A percentile compares a stretch with the other conserved stretches of the same genome.
These are phyloP conservation scores for Aureobasidium sp. DNA, from an alignment of 2,329 filamentous ascomycete species.

Conservation along the genomic window DNA sequence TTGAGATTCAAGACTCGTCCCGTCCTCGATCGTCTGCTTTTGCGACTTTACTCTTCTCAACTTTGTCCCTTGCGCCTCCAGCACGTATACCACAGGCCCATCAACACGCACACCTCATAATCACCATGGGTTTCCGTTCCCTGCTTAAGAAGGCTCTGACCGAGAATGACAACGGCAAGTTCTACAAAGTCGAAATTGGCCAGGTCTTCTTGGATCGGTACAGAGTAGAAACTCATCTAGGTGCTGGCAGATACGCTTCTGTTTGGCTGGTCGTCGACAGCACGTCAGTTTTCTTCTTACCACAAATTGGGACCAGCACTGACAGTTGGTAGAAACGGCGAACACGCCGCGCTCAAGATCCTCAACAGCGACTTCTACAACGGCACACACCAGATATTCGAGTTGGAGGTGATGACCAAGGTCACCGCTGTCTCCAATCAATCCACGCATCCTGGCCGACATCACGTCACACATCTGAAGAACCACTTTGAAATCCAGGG, in stretches of 20 bases:
- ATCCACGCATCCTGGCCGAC: background rate
- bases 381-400: slow-evolving; percentile 3
- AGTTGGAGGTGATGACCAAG: slow-evolving; percentile 10
- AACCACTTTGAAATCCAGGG: slow-evolving; percentile 18
- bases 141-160: background rate
- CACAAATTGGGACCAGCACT: background rate
- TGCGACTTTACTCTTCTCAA: background rate
- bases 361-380: slow-evolving; percentile 15
- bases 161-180: background rate
- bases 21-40: background rate
- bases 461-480: slow-evolving; percentile 10
- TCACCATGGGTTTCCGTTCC: background rate
- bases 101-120: background rate
- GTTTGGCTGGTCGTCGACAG: slow-evolving; percentile 30
- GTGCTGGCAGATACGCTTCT: slow-evolving; percentile 31
- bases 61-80: background rate
- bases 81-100: background rate
- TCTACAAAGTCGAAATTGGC: slow-evolving; percentile 25
- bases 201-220: slow-evolving; percentile 27
- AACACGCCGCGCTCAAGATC: slow-evolving; percentile 14
- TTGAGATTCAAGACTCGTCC: background rate
- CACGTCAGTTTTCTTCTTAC: background rate
- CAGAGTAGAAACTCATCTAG: slow-evolving; percentile 31
- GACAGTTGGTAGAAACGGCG: background rate
- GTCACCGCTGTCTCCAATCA: background rate